phyloP scores from a whole-genome alignment of 352 stramenopile species.

The Nothophytophthora sp. region DNA sequence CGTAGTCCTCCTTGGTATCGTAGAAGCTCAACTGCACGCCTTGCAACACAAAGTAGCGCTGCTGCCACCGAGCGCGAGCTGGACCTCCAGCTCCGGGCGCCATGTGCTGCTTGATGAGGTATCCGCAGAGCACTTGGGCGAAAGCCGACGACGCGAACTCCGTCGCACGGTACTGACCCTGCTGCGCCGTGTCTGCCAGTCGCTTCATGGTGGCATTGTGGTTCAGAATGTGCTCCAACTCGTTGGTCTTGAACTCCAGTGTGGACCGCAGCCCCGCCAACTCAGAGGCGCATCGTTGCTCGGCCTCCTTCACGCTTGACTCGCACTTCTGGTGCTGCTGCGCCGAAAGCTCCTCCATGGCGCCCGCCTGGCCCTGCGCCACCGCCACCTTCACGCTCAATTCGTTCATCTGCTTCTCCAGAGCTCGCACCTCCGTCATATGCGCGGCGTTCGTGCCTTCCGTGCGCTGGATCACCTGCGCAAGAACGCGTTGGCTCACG shows the following conservation, averaged over 20 bases:
- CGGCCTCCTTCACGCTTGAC: conserved; percentile 70
- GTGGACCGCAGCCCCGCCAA: conserved; percentile 63
- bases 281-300: conserved; percentile 73
- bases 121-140: conserved; percentile 71
- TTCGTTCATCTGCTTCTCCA: conserved; percentile 86
- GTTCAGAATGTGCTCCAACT: conserved; percentile 87
- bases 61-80: conserved; percentile 77
- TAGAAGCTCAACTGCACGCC: conserved; percentile 79
- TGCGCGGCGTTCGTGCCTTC: conserved; percentile 74
- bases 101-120: conserved; percentile 87
- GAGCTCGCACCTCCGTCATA: conserved; percentile 68
- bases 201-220: conserved; percentile 89
- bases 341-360: conserved; percentile 78
- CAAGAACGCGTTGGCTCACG: conserved; percentile 73
- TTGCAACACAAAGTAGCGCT: conserved; percentile 87
- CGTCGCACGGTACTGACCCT: conserved; percentile 84
- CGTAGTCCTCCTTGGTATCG: conserved; percentile 88
- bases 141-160: conserved; percentile 79
- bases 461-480: conserved; percentile 75
- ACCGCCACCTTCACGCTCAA: conserved; percentile 82
- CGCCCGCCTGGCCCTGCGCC: conserved; percentile 74
- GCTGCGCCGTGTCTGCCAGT: conserved; percentile 81
- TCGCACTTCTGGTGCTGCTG: conserved; percentile 85
- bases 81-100: conserved; percentile 36
- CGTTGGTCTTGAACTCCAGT: conserved; percentile 87